Percentiles rank a stretch among this genome's conserved stretches.
Evolutionary conservation across 139 green algal species (phyloP).

Genomic region (Volvox reticuliferus): DNA sequence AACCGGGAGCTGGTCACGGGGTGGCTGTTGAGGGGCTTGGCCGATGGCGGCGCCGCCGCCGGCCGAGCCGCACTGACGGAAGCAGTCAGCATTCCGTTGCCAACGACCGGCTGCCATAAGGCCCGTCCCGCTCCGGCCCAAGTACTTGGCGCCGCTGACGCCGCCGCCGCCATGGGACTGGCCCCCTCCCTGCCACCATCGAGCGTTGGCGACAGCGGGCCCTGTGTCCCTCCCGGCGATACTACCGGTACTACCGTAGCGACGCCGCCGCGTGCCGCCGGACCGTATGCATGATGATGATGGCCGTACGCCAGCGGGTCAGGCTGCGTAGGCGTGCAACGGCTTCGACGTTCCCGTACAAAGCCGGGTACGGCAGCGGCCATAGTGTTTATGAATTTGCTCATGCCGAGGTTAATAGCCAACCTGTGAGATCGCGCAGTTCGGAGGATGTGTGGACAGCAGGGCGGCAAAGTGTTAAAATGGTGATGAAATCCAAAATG

Average conservation of each 20-base stretch:
- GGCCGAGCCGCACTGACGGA: no score
- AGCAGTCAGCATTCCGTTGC: no score
- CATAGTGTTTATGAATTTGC: constrained; percentile 33
- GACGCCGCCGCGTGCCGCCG: not conserved
- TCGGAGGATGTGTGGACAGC: no score
- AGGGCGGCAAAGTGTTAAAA: no score
- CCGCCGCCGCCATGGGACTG: not conserved
- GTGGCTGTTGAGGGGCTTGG: not conserved
- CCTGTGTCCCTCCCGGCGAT: not conserved
- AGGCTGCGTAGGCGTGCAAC: constrained; percentile 17
- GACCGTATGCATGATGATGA: constrained; percentile 22
- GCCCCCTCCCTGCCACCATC: not conserved
- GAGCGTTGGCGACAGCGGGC: not conserved
- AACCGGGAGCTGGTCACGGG: not conserved
- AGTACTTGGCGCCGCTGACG: not conserved
- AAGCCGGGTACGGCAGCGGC: constrained; percentile 6
- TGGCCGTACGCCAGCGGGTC: constrained; percentile 35
- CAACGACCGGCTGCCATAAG: not conserved
- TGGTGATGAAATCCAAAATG: no score
- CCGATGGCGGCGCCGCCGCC: not conserved
- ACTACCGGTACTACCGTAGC: not conserved
- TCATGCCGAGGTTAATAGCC: constrained; percentile 35
- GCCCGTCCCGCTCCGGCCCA: not conserved
- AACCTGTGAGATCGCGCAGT: not conserved
- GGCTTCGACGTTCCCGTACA: not conserved